Base-by-base conservation (phyloP, 345 rosid species). In the Euphorbia tirucalli region DNA sequence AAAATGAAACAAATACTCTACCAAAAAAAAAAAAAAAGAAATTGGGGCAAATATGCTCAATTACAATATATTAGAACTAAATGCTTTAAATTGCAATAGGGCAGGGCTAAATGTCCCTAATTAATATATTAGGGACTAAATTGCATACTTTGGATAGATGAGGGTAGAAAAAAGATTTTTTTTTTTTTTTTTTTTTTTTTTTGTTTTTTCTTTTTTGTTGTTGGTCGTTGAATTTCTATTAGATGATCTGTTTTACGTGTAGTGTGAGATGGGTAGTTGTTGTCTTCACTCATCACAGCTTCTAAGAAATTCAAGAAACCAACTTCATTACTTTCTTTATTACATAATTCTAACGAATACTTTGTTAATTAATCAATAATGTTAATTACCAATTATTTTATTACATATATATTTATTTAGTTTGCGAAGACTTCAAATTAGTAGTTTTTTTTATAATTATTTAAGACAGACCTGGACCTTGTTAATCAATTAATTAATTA, bases 241-340 rank as follows among this genome's bases (percentile, higher is more conserved):
- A 59, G 68, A 28, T 62, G 55, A 41, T 69, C 27, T 56, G 60
- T 16, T 55, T 24, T 55, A 0, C 66, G 78, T 55, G 70, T 8
- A 43, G 70, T 28, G 25, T 15, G 3, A 31, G 39, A n/a, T 7
- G 75, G 55, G 75, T 59, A 71, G 71, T 49, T 71, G 79, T 58
- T 76, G 79, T 65, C 79, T 19, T 58, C 1, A 65, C 79, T 71
- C 75, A 32, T 59, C 71, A 66, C 71, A 11, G 13, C 21, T 76
- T 71, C 69, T 25, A 10, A 57, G 71, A 66, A 71, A 71, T 32
- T 76, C 21, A 21, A 49, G 21, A 10, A 54, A 32, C 54, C 16
- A 13, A 62, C 14, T 8, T 49, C n/a, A 0, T 18, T 27, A 43
- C 1, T 69, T 69, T 52, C 4, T 43, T 32, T 31, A 44, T 25